Base-by-base conservation (phyloP, 2,329 filamentous ascomycete genomes). In the Gaeumannomyces tritici region DNA sequence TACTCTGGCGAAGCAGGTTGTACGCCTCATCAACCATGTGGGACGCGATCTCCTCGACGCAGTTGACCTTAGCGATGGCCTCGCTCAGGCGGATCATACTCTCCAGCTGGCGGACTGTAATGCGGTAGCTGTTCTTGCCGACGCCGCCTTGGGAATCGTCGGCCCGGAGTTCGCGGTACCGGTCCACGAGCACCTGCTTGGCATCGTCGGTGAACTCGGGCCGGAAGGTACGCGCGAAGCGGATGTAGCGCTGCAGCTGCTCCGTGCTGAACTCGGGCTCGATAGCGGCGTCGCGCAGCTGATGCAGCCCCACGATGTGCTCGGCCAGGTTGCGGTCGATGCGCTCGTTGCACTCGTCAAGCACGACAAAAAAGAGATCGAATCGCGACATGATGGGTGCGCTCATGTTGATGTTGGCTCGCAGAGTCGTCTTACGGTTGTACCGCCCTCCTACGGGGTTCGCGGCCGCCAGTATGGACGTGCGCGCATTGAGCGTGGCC, bases 311-410 rank as follows among this genome's bases (percentile, higher is more conserved):
- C 65, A 99, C 93, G 71, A 99, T 99, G 75, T 99, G 95, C 71
- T 93, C 85, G 2, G 95, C 95, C 4, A 99, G 82, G 71, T 96
- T 91, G 63, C 92, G 89, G 73, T 99, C 95, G 42, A 96, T 87
- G 54, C 84, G 78, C 77, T 98, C 93, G 71, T 97, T 96, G 73
- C 93, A 98, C 71, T 99, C 95, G 73, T 99, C 95, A 0, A 98
- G 84, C 29, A 99, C 89, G 61, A 99, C 92, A 72, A 99, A 99
- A 83, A 99, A 99, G 12, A 99, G 82, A 79, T 99, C 95, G 76
- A 99, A 99, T 80, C 95, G 90, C 61, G 91, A 96, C 95, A 99
- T 99, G 79, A 99, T 99, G 63, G 95, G 95, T 1, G 95, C 95
- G 29, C 89, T 93, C 90, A 99, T 97, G 78, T 98, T 98, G 77